Evolutionary conservation across 495 filamentous ascomycete species (phyloP).

Genomic region (Bacidia gigantensis): DNA sequence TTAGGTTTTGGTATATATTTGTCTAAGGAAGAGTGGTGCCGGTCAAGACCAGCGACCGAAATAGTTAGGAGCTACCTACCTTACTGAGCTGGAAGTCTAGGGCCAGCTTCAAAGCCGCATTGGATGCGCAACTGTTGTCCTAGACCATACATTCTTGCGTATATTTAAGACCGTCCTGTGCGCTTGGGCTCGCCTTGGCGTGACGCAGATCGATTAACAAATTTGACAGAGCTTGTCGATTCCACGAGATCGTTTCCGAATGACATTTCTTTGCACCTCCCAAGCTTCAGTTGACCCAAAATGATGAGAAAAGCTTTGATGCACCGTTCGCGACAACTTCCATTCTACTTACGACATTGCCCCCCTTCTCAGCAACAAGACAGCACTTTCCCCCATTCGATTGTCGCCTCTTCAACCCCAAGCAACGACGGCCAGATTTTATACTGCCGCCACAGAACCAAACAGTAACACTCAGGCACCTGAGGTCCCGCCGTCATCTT

Average conservation of each 20-base stretch:
- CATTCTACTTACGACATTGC: background rate
- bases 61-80: no score
- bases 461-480: conserved; percentile 18
- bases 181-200: background rate
- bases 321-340: conserved; percentile 1
- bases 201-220: background rate
- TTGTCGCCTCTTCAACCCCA: conserved; percentile 5
- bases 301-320: conserved; percentile 18
- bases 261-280: no score
- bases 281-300: no score
- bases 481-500: conserved; percentile 23
- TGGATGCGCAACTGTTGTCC: no score
- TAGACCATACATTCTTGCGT: no score
- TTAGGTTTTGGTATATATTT: no score
- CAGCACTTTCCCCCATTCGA: conserved; percentile 6
- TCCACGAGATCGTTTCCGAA: no score
- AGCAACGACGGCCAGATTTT: conserved; percentile 6
- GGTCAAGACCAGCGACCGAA: no score
- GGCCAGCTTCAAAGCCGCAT: no score
- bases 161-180: no score
- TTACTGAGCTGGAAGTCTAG: no score
- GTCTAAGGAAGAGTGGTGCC: no score
- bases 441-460: conserved; percentile 11
- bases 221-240: background rate
- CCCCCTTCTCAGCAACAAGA: background rate